Base-by-base conservation (phyloP, 1,284 basidiomycete genomes). In the Phlebopus sp. region DNA sequence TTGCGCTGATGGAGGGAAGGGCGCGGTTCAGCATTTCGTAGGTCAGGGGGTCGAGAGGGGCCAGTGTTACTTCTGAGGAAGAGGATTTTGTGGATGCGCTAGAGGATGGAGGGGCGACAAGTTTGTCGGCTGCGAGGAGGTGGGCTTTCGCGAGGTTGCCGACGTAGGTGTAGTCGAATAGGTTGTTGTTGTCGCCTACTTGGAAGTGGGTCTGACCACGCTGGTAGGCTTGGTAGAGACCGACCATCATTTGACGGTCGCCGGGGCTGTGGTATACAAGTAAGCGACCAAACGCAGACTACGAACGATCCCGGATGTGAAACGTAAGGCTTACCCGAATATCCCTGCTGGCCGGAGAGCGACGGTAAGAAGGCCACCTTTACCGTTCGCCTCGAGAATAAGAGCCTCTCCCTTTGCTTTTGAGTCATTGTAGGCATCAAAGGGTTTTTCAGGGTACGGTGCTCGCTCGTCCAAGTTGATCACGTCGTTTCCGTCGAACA, bases 81-180 rank as follows among this genome's bases (percentile, higher is more conserved):
- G 48, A 50, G 1, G 23, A 42, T 9, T 6, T 43, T 31, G 60
- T 51, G 1, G 55, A 36, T 6, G 50, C n/a, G 36, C 64, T 4
- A 62, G 60, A 67, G 5, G 73, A 70, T 10, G 76, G 66, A 1
- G 75, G 69, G 2, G 70, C 66, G 44, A 73, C 74, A 34, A 96
- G 81, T 60, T 81, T 85, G 74, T 98, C 95, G 8, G 91, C 89
- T 2, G 97, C 97, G 40, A 99, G 83, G 7, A 99, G 72, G 65
- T 99, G 97, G 2, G 96, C 96, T 61, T 91, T 83, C 0, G 94
- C 95, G 52, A 97, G 88, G 67, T 99, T 99, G 54, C 85, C 92
- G 54, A 99, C 93, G 62, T 97, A 98, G 1, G 96, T 98, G 85
- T 92, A 97, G 71, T 99, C 97, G 60, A 94, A 96, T 9, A 98